Evolutionary conservation across 768 basidiomycete species (phyloP), one percentile per base, ranked within the genome.

Genomic region (Pilatotrama ljubarskyi): DNA sequence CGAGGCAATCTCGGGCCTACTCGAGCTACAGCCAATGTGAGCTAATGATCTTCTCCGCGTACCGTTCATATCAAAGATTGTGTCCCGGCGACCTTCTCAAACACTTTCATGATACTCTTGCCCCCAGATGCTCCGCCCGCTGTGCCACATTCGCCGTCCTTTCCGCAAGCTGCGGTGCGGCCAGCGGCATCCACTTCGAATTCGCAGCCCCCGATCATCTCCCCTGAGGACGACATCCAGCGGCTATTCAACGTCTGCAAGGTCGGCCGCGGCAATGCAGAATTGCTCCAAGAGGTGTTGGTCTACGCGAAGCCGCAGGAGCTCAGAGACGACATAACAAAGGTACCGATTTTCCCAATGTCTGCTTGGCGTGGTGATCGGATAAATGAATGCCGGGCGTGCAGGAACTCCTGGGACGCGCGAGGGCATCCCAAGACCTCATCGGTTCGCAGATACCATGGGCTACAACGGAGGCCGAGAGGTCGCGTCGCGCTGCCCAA

Each of bases 391-490:
- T 48, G 46, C 18, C 29, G 35, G 58, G 40, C 36, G 40, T 51
- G 43, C 69, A 96, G 93, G 94, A 95, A 75, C 93, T 94, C 67
- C 82, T 89, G 64, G 65, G 69, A 11, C 91, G 90, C 69, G 94
- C 92, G 68, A 80, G 84, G 37, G 77, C 81, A 6, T 93, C 92
- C 2, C 91, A 93, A 72, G 92, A 93, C 54, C 79, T 92, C 6
- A 85, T 96, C 32, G 84, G 79, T 61, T 85, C 88, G 7, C 93
- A 95, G 73, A 93, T 97, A 66, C 85, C 90, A n/a, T 96, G 94
- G 94, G 95, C 95, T 3, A 82, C 86, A 18, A 85, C 91, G 1
- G 83, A 87, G 13, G 93, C 92, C 1, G 88, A 90, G 64, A 83
- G 82, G 51, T 88, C 89, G 6, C 79, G 88, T 37, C 64, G 58